Evolutionary conservation across 306 rosid species (phyloP).

Genomic region (Cicer arietinum): DNA sequence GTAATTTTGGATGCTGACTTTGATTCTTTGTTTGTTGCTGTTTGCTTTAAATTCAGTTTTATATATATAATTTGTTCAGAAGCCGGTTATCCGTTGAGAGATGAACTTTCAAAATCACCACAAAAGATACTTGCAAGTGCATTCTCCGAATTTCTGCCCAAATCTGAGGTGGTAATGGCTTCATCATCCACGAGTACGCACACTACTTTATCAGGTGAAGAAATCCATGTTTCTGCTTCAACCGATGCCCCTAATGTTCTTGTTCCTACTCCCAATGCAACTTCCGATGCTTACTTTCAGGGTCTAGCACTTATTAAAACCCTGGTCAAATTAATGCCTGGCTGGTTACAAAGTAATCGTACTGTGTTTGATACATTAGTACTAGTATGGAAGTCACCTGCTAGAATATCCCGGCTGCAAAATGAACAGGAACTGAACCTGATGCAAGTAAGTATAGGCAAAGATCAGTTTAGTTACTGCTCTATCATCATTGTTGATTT

Average conservation of each 20-base stretch:
- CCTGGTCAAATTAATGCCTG: slow-evolving; percentile 87
- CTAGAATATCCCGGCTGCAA: slow-evolving; percentile 84
- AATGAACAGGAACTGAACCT: slow-evolving; percentile 91
- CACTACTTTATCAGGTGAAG: slow-evolving; percentile 64
- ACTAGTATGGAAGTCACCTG: slow-evolving; percentile 92
- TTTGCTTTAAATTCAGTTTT: slow-evolving; percentile 60
- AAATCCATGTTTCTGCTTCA: slow-evolving; percentile 65
- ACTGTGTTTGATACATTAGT: slow-evolving; percentile 85
- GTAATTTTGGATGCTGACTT: slow-evolving; percentile 42
- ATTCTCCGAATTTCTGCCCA: slow-evolving; percentile 79
- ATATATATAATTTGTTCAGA: slow-evolving; percentile 91
- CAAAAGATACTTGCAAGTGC: slow-evolving; percentile 91
- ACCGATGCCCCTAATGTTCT: slow-evolving; percentile 63
- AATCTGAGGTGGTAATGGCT: slow-evolving; percentile 62
- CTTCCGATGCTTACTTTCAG: slow-evolving; percentile 88
- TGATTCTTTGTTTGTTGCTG: slow-evolving; percentile 20
- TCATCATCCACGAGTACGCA: slow-evolving; percentile 69
- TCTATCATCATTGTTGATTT: slow-evolving; percentile 36
- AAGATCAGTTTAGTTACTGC: slow-evolving; percentile 29
- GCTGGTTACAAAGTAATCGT: slow-evolving; percentile 92
- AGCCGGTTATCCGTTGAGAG: slow-evolving; percentile 94
- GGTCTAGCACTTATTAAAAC: slow-evolving; percentile 91
- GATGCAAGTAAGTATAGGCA: slow-evolving; percentile 75
- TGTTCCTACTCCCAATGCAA: slow-evolving; percentile 56
- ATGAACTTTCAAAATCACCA: slow-evolving; percentile 97